Conservation (phyloP, 164 flowering plant genomes). For the Nymphaea colorata region DNA sequence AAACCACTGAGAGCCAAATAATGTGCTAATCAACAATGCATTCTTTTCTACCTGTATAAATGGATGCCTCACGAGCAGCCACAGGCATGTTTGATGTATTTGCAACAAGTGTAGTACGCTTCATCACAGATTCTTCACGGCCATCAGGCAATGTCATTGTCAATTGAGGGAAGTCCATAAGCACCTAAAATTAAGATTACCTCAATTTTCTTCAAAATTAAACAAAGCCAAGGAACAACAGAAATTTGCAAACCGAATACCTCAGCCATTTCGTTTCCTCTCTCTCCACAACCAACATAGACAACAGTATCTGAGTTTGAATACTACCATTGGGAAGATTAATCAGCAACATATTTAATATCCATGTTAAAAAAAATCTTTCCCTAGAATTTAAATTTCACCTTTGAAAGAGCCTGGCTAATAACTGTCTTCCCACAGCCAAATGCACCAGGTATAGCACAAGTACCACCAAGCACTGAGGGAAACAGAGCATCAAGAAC, state of each 20-base stretch:
- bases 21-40: not conserved
- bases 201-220: not conserved
- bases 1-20: no score
- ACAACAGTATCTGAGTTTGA: conserved; percentile 98
- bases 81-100: conserved; percentile 99
- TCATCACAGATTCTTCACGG: conserved; percentile 99
- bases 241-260: conserved; percentile 21
- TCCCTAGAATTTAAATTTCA: conserved; percentile 9
- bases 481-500: conserved; percentile 99
- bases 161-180: conserved; percentile 99
- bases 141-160: conserved; percentile 99
- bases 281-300: conserved; percentile 99
- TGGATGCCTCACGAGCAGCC: conserved; percentile 99
- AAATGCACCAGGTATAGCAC: conserved; percentile 99
- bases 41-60: conserved; percentile 66
- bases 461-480: conserved; percentile 98
- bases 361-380: not conserved
- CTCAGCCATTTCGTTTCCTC: conserved; percentile 99
- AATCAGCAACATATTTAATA: not conserved
- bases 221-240: not conserved
- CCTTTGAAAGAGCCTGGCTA: conserved; percentile 99
- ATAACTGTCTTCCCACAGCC: conserved; percentile 99
- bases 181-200: conserved; percentile 46
- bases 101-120: conserved; percentile 99
- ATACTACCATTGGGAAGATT: conserved; percentile 49